Conservation (phyloP, 1,139 yeast species). For the Nakaseomyces bracarensis region DNA sequence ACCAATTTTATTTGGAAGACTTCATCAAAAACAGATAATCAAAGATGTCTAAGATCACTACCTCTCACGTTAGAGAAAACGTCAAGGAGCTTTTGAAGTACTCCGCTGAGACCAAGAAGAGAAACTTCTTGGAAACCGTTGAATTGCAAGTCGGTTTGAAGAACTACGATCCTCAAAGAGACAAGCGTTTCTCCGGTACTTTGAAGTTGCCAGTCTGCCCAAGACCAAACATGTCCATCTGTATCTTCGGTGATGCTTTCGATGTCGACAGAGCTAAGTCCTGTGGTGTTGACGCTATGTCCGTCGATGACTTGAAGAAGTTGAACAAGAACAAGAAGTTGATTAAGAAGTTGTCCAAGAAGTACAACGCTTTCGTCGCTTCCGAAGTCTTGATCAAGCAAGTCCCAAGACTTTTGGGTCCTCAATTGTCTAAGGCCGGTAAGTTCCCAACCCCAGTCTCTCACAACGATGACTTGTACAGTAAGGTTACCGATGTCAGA, state of each 20-base stretch:
- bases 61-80: slow-evolving; percentile 93
- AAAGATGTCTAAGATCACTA: slow-evolving; percentile 86
- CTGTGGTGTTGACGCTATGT: slow-evolving; percentile 98
- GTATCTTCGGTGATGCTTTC: slow-evolving; percentile 99
- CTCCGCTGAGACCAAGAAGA: slow-evolving; percentile 96
- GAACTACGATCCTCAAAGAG: slow-evolving; percentile 99
- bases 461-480: slow-evolving; percentile 95
- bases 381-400: slow-evolving; percentile 99
- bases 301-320: slow-evolving; percentile 99
- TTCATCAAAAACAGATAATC: slow-evolving; percentile 31
- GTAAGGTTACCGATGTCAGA: slow-evolving; percentile 94
- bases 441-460: slow-evolving; percentile 99
- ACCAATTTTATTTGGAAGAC: slow-evolving; percentile 51
- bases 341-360: slow-evolving; percentile 99
- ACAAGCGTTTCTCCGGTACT: slow-evolving; percentile 99
- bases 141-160: slow-evolving; percentile 99
- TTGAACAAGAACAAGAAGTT: slow-evolving; percentile 99
- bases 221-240: slow-evolving; percentile 99
- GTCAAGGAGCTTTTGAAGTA: slow-evolving; percentile 85
- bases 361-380: slow-evolving; percentile 99
- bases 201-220: slow-evolving; percentile 98
- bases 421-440: slow-evolving; percentile 99
- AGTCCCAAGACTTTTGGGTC: slow-evolving; percentile 99
- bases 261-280: slow-evolving; percentile 99
- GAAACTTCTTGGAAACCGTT: slow-evolving; percentile 99